phyloP scores from a whole-genome alignment of 2,329 filamentous ascomycete species.

The Apiospora phragmitis region DNA sequence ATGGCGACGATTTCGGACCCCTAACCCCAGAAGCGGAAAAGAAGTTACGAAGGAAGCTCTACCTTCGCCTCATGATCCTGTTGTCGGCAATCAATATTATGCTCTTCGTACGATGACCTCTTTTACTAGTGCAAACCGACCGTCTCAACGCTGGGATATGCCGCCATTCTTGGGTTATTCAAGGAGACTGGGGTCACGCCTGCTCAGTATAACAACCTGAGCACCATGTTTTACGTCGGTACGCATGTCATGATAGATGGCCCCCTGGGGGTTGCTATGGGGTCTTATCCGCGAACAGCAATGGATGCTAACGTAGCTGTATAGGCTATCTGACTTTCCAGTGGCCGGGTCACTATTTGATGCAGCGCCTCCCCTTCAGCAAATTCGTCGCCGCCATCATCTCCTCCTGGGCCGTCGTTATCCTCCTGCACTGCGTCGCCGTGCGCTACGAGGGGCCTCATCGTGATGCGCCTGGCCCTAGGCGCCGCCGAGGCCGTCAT shows the following conservation, averaged over 20 bases:
- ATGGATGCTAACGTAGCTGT: constrained; percentile 23
- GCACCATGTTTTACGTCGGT: constrained; percentile 44
- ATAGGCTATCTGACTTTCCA: constrained; percentile 34
- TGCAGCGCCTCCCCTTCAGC: constrained; percentile 39
- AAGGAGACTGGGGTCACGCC: constrained; percentile 39
- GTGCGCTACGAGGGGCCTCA: constrained; percentile 34
- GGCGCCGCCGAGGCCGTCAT: constrained; percentile 37
- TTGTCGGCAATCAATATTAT: constrained; percentile 36
- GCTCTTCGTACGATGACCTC: neutral
- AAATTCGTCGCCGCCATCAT: constrained; percentile 34
- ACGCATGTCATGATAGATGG: constrained; percentile 11
- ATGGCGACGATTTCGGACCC: constrained; percentile 32
- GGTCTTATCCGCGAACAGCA: too few species aligned
- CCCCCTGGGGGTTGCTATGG: neutral
- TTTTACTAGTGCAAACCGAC: neutral
- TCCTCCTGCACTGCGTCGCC: constrained; percentile 40
- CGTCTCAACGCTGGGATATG: constrained; percentile 35
- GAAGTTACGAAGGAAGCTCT: constrained; percentile 34
- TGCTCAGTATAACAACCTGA: constrained; percentile 40
- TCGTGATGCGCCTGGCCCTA: constrained; percentile 37
- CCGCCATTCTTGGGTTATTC: constrained; percentile 41
- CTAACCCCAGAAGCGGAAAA: constrained; percentile 34
- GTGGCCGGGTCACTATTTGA: constrained; percentile 40
- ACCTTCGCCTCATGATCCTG: constrained; percentile 32
- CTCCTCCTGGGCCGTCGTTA: constrained; percentile 35